phyloP scores from a whole-genome alignment of 164 flowering plant species.

The Kingdonia uniflora region DNA sequence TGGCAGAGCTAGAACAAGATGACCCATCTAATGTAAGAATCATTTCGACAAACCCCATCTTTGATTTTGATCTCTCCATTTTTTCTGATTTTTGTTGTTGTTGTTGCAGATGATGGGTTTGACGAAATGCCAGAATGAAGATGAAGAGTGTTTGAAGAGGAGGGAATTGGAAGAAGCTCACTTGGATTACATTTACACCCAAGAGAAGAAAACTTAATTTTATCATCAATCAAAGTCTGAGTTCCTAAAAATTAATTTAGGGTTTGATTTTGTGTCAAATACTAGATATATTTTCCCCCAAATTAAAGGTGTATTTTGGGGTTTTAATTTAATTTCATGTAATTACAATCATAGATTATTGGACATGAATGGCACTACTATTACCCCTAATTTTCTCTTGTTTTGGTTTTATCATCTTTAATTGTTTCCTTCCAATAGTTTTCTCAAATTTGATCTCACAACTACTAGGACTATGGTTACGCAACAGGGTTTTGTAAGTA shows the following conservation, averaged over 20 bases:
- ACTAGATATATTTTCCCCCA: not conserved
- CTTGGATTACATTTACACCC: slow-evolving; percentile 75
- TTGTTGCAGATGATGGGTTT: slow-evolving; percentile 32
- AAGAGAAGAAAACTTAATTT: slow-evolving; percentile 33
- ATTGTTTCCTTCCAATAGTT: too few relatives aligned
- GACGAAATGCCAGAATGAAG: slow-evolving; percentile 33
- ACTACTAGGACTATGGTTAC: too few relatives aligned
- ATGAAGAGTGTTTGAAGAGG: slow-evolving; percentile 56
- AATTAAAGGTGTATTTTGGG: not conserved
- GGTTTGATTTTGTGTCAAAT: not conserved
- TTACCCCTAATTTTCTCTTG: too few relatives aligned
- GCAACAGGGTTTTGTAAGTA: too few relatives aligned
- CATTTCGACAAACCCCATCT: not conserved
- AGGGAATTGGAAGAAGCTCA: slow-evolving; percentile 57
- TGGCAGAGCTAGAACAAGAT: slow-evolving; percentile 1
- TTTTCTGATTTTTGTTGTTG: not conserved
- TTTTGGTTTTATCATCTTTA: too few relatives aligned
- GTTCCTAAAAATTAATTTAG: not conserved
- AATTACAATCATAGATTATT: not conserved
- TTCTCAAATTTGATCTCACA: too few relatives aligned
- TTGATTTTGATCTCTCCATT: not conserved
- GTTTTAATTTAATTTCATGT: not conserved
- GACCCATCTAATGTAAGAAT: slow-evolving; percentile 9
- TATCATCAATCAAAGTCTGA: not conserved
- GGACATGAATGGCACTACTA: not conserved